Evolutionary conservation across 495 filamentous ascomycete species (phyloP), one percentile per base, ranked within the genome.

Genomic region (Podospora sp.): DNA sequence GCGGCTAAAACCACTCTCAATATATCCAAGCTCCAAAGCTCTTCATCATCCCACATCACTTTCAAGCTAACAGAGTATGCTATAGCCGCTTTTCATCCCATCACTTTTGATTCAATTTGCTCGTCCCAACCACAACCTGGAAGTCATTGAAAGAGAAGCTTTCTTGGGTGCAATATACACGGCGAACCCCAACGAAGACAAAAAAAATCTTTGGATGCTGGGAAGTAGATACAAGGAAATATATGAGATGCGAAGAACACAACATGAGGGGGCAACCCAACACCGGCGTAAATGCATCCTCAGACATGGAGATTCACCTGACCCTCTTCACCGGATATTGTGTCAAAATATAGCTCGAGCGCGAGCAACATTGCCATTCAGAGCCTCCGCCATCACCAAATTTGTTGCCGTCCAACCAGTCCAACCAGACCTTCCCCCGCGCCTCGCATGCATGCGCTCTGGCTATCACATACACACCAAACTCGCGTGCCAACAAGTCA

Each of bases 381-480:
- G 40, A 6, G 11, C 9, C 12, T 46, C 40, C 40, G 40, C 16
- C 40, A 46, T 46, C 40, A 14, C 9, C 40, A 46, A 4, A 33
- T 33, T 33, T 33, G 29, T 8, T 33, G 29, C 29, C 29, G 11
- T 18, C 40, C 40, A 46, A 46, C 4, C 11, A 12, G 40, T 11
- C 40, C 4, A 46, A 2, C 40, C 4, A 46, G 2, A 6, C 3
- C 29, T 33, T 8, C 29, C 8, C 29, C 29, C 29, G 8, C 29
- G 29, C 29, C 29, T 33, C 29, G 40, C 9, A 46, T 6, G 12
- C 5, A 18, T 46, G 40, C 40, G 40, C 16, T 46, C 21, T 62
- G 24, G 46, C 26, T 20, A 27, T 62, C 6, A 62, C 60, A 35
- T 62, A 62, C 60, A 62, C 35, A 36, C 50, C 12, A 26, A 12